Conservation (phyloP, 257 asterid species). For the Capsicum baccatum region DNA sequence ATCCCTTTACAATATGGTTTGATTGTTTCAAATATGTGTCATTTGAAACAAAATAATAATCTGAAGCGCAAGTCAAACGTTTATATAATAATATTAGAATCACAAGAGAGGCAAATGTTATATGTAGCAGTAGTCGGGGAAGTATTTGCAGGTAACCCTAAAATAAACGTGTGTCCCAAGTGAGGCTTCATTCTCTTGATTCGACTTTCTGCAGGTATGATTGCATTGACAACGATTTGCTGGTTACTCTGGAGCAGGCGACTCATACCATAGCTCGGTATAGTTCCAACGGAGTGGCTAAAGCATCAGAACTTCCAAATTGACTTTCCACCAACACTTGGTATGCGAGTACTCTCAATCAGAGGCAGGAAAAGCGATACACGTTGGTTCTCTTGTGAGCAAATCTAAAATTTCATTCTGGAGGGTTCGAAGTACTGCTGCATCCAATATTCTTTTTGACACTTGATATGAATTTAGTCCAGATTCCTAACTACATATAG, state of each 20-base stretch:
- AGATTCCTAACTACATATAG: neutral
- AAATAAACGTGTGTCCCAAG: neutral
- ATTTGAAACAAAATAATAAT: too few species aligned
- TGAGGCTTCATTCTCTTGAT: constrained; percentile 17
- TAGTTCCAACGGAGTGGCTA: constrained; percentile 50
- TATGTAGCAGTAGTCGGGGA: too few species aligned
- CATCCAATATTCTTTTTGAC: neutral
- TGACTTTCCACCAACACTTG: neutral
- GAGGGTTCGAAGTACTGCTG: neutral
- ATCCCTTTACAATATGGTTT: too few species aligned
- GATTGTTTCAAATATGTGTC: too few species aligned
- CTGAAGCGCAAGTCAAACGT: too few species aligned
- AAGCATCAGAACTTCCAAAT: constrained; percentile 50
- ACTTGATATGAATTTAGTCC: neutral
- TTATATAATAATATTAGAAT: neutral
- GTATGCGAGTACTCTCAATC: neutral
- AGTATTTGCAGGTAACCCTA: too few species aligned
- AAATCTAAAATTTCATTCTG: neutral
- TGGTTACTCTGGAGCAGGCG: constrained; percentile 42
- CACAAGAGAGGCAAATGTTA: neutral
- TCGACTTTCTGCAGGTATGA: constrained; percentile 53
- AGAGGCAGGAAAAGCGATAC: neutral
- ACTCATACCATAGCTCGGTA: constrained; percentile 56
- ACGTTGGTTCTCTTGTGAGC: neutral
- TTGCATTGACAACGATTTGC: constrained; percentile 59